phyloP scores from a whole-genome alignment of 768 basidiomycete genomes.

The Xerocomellus dryophilus region DNA sequence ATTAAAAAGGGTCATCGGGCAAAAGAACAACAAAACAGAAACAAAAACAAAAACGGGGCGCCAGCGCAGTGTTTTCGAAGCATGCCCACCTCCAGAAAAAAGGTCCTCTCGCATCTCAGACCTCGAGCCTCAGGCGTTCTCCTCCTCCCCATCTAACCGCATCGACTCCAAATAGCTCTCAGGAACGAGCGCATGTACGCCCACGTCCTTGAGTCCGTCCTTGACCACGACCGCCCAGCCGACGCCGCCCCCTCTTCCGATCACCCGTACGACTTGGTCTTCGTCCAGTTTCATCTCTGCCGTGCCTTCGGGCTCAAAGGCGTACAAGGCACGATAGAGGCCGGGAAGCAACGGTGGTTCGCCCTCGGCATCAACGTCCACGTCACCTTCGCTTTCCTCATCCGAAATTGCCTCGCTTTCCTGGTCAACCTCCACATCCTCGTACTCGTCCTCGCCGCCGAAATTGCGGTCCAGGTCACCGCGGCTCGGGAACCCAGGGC shows the following conservation, averaged over 20 bases:
- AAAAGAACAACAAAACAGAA: neutral
- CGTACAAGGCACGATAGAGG: constrained; percentile 71
- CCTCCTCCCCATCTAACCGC: constrained; percentile 33
- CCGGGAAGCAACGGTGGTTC: constrained; percentile 56
- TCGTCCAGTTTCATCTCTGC: constrained; percentile 81
- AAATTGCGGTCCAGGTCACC: constrained; percentile 52
- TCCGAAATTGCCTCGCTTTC: constrained; percentile 32
- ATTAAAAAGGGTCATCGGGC: neutral
- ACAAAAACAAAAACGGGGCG: constrained; percentile 1
- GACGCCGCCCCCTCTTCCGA: constrained; percentile 73
- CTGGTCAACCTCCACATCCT: constrained; percentile 27
- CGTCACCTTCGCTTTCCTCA: constrained; percentile 20
- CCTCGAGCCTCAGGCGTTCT: constrained; percentile 5
- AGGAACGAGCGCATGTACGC: constrained; percentile 67
- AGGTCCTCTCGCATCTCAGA: neutral
- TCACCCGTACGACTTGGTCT: constrained; percentile 70
- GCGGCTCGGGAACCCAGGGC: constrained; percentile 33
- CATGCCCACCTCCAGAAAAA: neutral
- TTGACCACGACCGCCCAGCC: constrained; percentile 76
- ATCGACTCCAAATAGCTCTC: constrained; percentile 72
- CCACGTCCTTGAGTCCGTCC: constrained; percentile 34
- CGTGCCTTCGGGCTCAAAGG: constrained; percentile 75
- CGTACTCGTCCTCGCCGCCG: constrained; percentile 30
- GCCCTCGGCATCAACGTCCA: constrained; percentile 14
- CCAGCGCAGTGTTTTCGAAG: constrained; percentile 10